Percentiles rank a stretch among this genome's conserved stretches.
Evolutionary conservation across 169 alveolate species (phyloP).

Genomic region (Cardiosporidium cionae): DNA sequence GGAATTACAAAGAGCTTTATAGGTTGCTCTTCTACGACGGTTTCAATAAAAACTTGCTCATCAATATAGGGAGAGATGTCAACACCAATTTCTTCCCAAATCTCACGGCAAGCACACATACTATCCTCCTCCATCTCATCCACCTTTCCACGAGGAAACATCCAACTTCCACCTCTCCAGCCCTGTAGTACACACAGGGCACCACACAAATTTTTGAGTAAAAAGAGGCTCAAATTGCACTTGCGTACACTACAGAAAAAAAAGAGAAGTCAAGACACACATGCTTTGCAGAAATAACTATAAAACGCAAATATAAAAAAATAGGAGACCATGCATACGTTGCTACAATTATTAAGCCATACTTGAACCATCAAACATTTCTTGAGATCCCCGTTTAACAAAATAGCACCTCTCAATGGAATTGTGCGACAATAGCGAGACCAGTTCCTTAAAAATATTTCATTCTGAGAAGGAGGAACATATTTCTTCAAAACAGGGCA

Average conservation of each 20-base stretch:
- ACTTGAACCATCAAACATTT: constrained; percentile 51
- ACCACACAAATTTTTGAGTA: no score
- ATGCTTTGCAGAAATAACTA: no score
- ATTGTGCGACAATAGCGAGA: constrained; percentile 58
- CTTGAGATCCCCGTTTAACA: constrained; percentile 59
- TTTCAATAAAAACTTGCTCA: constrained; percentile 58
- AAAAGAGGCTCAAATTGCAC: no score
- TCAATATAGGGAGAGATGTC: constrained; percentile 61
- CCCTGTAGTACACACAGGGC: no score
- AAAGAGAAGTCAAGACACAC: no score
- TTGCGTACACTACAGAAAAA: no score
- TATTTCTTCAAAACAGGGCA: constrained; percentile 54
- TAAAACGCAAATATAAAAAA: no score
- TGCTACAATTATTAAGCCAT: no score
- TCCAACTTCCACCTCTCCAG: constrained; percentile 70
- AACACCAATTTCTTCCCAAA: constrained; percentile 84
- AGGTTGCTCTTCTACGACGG: constrained; percentile 55
- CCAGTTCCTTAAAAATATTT: constrained; percentile 56
- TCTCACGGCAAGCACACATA: constrained; percentile 87
- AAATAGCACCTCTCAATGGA: constrained; percentile 77
- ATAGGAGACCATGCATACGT: no score
- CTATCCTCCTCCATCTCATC: constrained; percentile 83
- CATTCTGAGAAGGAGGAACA: constrained; percentile 55
- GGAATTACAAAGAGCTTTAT: constrained; percentile 71
- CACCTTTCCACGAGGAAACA: constrained; percentile 88